A percentile compares a stretch with the other conserved stretches of the same genome.
Evolutionary conservation across 2,329 filamentous ascomycete species (phyloP).

Genomic region (Aspergillus ruber): DNA sequence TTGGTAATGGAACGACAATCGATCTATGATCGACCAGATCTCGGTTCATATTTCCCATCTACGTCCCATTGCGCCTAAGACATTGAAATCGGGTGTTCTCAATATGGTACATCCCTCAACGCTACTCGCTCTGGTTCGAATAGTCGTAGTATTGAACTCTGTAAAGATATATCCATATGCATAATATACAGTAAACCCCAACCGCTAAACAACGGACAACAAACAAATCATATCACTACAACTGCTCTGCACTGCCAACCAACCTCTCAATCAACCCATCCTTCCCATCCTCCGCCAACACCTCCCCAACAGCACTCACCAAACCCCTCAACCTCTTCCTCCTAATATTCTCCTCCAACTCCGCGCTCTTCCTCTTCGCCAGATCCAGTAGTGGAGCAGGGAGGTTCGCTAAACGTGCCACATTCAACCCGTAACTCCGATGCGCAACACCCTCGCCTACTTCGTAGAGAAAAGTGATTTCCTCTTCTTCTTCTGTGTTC

Average conservation of each 20-base stretch:
- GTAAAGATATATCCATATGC: no score
- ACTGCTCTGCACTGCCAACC: slow-evolving; percentile 25
- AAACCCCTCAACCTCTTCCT: slow-evolving; percentile 51
- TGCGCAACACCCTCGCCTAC: slow-evolving; percentile 87
- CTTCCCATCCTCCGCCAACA: slow-evolving; percentile 13
- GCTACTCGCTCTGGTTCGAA: no score
- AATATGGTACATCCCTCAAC: no score
- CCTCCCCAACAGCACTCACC: slow-evolving; percentile 21
- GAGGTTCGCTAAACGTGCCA: slow-evolving; percentile 77
- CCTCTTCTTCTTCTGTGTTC: slow-evolving; percentile 58
- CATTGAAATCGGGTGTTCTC: no score
- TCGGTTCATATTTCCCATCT: no score
- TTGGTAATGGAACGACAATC: no score
- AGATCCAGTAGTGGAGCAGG: slow-evolving; percentile 70
- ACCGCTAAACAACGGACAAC: no score
- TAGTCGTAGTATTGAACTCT: no score
- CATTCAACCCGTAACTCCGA: slow-evolving; percentile 89
- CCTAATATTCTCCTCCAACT: slow-evolving; percentile 70
- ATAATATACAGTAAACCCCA: no score
- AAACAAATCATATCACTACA: slow-evolving; percentile 12
- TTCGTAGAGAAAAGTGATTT: slow-evolving; percentile 93
- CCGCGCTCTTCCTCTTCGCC: slow-evolving; percentile 69
- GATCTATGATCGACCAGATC: no score
- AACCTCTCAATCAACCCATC: slow-evolving; percentile 23
- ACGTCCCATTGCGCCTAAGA: no score